Percentiles rank a stretch among this genome's conserved stretches.
phyloP scores from a whole-genome alignment of 176 grass and related monocot genomes.

The Paspalum notatum region DNA sequence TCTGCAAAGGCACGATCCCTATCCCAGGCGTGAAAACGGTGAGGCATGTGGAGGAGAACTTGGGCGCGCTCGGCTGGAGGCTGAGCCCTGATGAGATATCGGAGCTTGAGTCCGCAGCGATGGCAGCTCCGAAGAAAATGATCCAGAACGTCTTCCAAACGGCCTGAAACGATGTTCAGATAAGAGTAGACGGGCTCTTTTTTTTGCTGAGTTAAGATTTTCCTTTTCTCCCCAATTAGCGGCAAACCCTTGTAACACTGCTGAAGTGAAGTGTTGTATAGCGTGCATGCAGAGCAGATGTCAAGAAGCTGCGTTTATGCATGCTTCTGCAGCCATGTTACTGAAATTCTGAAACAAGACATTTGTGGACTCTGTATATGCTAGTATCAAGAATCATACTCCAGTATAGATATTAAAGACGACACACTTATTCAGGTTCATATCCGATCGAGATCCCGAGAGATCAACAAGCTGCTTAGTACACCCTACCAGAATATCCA shows the following conservation, averaged over 20 bases:
- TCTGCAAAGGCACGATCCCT: constrained; percentile 83
- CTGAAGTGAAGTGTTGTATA: background rate
- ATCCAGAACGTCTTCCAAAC: constrained; percentile 94
- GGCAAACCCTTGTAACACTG: background rate
- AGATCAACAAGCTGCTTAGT: constrained; percentile 17
- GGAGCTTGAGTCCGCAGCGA: constrained; percentile 73
- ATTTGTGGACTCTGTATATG: background rate
- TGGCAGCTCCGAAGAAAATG: constrained; percentile 78
- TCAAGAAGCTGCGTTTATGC: no score
- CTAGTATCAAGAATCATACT: background rate
- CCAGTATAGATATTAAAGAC: background rate
- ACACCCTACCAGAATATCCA: constrained; percentile 17
- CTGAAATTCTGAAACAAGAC: background rate
- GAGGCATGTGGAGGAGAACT: constrained; percentile 70
- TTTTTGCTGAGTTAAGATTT: background rate
- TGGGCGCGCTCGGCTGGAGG: constrained; percentile 83
- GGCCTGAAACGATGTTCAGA: constrained; percentile 38
- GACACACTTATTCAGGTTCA: constrained; percentile 25
- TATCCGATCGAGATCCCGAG: constrained; percentile 10
- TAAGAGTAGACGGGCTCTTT: background rate
- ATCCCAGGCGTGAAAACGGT: constrained; percentile 84
- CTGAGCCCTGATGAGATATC: constrained; percentile 63
- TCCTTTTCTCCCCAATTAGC: background rate
- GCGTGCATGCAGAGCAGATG: background rate
- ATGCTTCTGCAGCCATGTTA: background rate